Conservation (phyloP, 441 rosid species). For the Codiaeum variegatum region DNA sequence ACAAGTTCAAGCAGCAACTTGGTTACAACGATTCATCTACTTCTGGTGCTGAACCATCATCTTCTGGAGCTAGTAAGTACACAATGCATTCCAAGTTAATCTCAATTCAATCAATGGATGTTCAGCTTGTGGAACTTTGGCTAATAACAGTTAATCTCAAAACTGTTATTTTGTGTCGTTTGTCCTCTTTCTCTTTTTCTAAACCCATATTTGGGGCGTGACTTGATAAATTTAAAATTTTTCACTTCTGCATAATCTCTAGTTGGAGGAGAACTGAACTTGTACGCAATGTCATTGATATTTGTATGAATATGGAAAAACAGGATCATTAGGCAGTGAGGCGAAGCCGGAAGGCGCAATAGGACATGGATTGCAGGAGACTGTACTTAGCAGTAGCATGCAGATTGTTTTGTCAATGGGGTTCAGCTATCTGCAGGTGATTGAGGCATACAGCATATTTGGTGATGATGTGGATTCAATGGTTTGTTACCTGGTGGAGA, state of each 20-base stretch:
- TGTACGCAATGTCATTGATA: not conserved
- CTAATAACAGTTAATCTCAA: not conserved
- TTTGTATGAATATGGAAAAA: constrained; percentile 8
- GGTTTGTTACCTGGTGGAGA: constrained; percentile 89
- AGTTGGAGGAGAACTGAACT: not conserved
- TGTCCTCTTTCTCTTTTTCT: not conserved
- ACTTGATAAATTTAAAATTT: not conserved
- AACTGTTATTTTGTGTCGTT: not conserved
- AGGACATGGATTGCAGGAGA: constrained; percentile 36
- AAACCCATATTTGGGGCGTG: not conserved
- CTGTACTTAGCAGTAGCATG: constrained; percentile 59
- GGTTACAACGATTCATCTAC: constrained; percentile 68
- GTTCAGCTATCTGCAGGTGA: constrained; percentile 78
- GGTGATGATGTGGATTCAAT: constrained; percentile 94
- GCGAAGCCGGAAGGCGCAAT: constrained; percentile 31
- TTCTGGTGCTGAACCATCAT: constrained; percentile 91
- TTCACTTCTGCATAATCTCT: not conserved
- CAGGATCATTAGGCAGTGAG: constrained; percentile 75
- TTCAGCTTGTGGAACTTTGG: not conserved
- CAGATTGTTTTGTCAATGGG: constrained; percentile 90
- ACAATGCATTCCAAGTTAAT: not conserved
- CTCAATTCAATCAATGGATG: not conserved
- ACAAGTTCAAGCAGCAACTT: constrained; percentile 57
- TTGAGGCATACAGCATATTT: constrained; percentile 87
- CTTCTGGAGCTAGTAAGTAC: constrained; percentile 84